Evolutionary conservation across 164 flowering plant genomes (phyloP).

Genomic region (Magnolia changhungtana): DNA sequence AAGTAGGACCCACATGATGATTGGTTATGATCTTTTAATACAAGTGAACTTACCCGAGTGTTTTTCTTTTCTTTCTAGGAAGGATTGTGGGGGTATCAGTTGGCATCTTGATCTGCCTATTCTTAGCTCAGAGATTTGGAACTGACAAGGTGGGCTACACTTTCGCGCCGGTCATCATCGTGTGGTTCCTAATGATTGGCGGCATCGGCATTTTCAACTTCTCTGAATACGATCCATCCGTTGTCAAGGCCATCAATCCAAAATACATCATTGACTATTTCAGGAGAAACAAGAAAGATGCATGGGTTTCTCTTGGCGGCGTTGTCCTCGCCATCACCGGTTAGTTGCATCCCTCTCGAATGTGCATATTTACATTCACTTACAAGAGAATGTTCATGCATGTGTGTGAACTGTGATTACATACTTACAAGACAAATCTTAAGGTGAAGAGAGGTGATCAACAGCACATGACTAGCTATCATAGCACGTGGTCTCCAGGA

Average conservation of each 20-base stretch:
- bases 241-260: constrained; percentile 57
- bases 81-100: constrained; percentile 44
- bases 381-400: too few relatives aligned
- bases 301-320: constrained; percentile 80
- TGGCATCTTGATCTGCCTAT: constrained; percentile 37
- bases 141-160: constrained; percentile 69
- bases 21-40: too few relatives aligned
- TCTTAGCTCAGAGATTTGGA: constrained; percentile 59
- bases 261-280: constrained; percentile 52
- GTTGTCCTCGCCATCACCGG: constrained; percentile 57
- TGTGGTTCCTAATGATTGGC: constrained; percentile 52
- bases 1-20: too few relatives aligned
- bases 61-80: constrained; percentile 24
- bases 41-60: background rate
- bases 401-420: too few relatives aligned
- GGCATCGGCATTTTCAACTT: constrained; percentile 57
- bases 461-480: too few relatives aligned
- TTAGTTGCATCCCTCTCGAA: background rate
- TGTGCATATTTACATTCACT: too few relatives aligned
- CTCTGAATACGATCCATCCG: constrained; percentile 41
- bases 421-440: too few relatives aligned
- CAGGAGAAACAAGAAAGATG: constrained; percentile 47
- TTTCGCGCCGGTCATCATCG: constrained; percentile 58
- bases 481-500: too few relatives aligned
- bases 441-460: too few relatives aligned